phyloP scores from a whole-genome alignment of 1,139 yeast genomes.

The Taphrina deformans region DNA sequence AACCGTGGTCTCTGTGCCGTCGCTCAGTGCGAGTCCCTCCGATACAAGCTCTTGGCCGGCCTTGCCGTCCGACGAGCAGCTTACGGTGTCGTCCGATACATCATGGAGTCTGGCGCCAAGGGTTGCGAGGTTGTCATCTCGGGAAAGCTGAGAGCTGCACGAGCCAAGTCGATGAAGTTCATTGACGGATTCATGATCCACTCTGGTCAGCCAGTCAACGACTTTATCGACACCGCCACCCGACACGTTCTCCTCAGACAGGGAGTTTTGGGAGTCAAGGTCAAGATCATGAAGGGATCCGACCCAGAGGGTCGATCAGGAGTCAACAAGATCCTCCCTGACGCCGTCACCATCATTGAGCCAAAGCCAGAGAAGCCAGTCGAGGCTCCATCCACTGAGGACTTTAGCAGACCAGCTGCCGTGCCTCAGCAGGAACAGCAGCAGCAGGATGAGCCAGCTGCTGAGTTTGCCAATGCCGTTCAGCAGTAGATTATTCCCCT shows the following conservation, averaged over 20 bases:
- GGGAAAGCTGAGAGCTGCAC: conserved; percentile 99
- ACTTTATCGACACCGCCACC: conserved; percentile 97
- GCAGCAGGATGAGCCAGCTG: conserved; percentile 30
- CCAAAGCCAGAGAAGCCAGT: conserved; percentile 95
- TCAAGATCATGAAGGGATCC: conserved; percentile 99
- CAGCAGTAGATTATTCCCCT: neutral
- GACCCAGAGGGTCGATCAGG: conserved; percentile 78
- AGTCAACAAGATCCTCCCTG: conserved; percentile 88
- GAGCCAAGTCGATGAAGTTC: conserved; percentile 99
- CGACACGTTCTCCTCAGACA: conserved; percentile 99
- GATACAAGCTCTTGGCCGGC: conserved; percentile 97
- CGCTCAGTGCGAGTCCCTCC: conserved; percentile 99
- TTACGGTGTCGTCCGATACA: conserved; percentile 99
- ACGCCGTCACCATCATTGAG: conserved; percentile 89
- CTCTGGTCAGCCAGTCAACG: conserved; percentile 99
- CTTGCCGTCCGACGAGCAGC: conserved; percentile 99
- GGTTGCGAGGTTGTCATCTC: conserved; percentile 99
- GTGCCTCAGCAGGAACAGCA: conserved; percentile 30
- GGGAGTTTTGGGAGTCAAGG: conserved; percentile 99
- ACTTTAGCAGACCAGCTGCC: conserved; percentile 57
- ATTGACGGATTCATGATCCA: conserved; percentile 99
- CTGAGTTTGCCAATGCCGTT: conserved; percentile 26
- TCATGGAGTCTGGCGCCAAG: conserved; percentile 99
- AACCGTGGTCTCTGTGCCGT: conserved; percentile 99
- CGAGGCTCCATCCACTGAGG: conserved; percentile 59